phyloP scores from a whole-genome alignment of 1,139 yeast species.

The Candida gigantensis region DNA sequence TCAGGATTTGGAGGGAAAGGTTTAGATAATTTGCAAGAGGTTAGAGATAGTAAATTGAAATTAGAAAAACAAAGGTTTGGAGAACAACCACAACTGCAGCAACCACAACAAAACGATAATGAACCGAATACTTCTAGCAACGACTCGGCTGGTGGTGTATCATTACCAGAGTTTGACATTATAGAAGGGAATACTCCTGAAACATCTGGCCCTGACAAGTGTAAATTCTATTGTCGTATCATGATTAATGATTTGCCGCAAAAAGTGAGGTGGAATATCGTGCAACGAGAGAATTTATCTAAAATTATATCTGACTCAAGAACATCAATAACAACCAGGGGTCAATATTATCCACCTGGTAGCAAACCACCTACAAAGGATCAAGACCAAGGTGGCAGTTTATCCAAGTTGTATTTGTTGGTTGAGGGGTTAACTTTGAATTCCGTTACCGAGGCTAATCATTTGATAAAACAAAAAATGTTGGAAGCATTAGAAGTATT shows the following conservation, averaged over 20 bases:
- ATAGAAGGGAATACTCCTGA: slow-evolving; percentile 60
- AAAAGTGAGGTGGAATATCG: slow-evolving; percentile 78
- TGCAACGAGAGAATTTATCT: slow-evolving; percentile 65
- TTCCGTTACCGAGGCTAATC: slow-evolving; percentile 67
- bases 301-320: slow-evolving; percentile 72
- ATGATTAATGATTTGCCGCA: slow-evolving; percentile 87
- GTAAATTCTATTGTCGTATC: slow-evolving; percentile 69
- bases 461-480: slow-evolving; percentile 58
- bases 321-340: slow-evolving; percentile 82
- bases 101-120: slow-evolving; percentile 16
- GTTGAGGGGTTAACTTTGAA: slow-evolving; percentile 75
- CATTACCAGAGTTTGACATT: slow-evolving; percentile 48
- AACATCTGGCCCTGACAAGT: slow-evolving; percentile 62
- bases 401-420: slow-evolving; percentile 72
- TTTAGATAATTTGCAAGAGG: slow-evolving; percentile 72
- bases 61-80: slow-evolving; percentile 47
- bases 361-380: slow-evolving; percentile 38
- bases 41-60: slow-evolving; percentile 58
- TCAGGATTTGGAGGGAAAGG: slow-evolving; percentile 96
- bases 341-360: slow-evolving; percentile 67
- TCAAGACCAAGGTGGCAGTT: slow-evolving; percentile 29
- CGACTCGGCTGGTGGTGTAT: neutral
- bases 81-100: slow-evolving; percentile 1
- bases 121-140: slow-evolving; percentile 3
- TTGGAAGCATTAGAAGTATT: slow-evolving; percentile 57